Evolutionary conservation across 108 stramenopile genomes (phyloP), one percentile per base, ranked within the genome.

Genomic region (Aureococcus anophagefferens): DNA sequence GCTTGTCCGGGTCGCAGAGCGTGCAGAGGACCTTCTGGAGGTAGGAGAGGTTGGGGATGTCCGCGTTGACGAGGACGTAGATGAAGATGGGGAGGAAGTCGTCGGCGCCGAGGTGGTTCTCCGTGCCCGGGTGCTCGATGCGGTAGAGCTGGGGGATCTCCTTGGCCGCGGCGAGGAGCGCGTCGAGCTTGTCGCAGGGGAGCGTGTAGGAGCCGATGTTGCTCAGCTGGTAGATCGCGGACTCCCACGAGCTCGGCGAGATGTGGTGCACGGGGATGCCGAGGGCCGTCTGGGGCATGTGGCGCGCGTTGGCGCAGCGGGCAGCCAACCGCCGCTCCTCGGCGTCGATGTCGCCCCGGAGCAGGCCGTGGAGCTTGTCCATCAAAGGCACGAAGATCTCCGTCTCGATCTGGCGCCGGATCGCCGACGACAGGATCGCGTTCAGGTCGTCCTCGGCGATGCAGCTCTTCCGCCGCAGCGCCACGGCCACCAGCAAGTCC

Each of bases 71-170:
- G 35, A 94, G 84, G 72, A 89, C 84, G 75, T 87, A 92, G 25
- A 94, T 89, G 66, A 94, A 92, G 46, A 92, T 90, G 0, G 93
- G 93, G n/a, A 94, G 80, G 72, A 94, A 89, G 68, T 94, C 88
- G 74, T 94, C 91, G 16, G 91, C 93, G n/a, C 90, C 88, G 34
- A 94, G 69, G 5, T n/a, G 25, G 4, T 29, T 9, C 21, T 34
- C 33, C 14, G 45, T 28, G 51, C 33, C 65, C 5, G 66, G 66
- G 33, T 74, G 73, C 46, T 74, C 73, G 11, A 21, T 16, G 21
- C 11, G 35, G 65, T 33, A 74, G 30, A 68, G 15, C 33, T 1
- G 0, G 0, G 62, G 62, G 29, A 74, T 74, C 36, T 35, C 46
- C 13, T 30, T 62, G 18, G 73, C 31, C 45, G 65, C 35, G 13